A percentile compares a stretch with the other conserved stretches of the same genome.
These are phyloP conservation scores for Morella rubra DNA, from an alignment of 306 rosid genomes.

Conservation along the genomic window DNA sequence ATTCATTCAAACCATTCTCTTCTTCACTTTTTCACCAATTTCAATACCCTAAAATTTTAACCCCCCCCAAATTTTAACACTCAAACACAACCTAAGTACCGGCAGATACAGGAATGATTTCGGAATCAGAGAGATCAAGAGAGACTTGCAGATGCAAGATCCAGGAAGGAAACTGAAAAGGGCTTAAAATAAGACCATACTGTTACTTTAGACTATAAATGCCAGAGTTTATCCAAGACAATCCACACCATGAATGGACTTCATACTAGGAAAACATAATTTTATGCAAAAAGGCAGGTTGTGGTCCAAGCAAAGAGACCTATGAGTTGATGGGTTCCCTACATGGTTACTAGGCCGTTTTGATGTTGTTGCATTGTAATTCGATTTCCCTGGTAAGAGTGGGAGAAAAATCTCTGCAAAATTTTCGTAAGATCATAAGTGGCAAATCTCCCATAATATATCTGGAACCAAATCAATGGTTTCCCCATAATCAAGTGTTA, in stretches of 20 bases:
- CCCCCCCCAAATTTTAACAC: no score
- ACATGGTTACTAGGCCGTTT: background rate
- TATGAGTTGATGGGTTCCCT: background rate
- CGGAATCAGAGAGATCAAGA: background rate
- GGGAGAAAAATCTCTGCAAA: background rate
- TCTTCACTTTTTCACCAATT: no score
- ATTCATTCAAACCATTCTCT: no score
- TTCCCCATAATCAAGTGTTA: background rate
- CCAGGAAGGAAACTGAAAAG: background rate
- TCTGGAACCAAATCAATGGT: no score
- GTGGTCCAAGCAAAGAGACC: background rate
- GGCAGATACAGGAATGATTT: background rate
- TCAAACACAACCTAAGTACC: no score
- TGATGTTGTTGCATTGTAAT: conserved; percentile 5
- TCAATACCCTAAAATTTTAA: no score
- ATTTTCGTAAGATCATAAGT: background rate
- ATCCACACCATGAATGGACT: conserved; percentile 6
- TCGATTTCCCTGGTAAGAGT: background rate
- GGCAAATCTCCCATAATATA: background rate
- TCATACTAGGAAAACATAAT: background rate
- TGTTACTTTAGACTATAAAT: background rate
- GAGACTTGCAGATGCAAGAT: conserved; percentile 12
- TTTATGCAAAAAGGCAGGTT: background rate
- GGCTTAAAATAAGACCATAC: background rate
- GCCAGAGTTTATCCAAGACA: background rate